These are phyloP conservation scores for Rhodotorula sphaerocarpa DNA, from an alignment of 768 basidiomycete genomes.

Conservation along the genomic window DNA sequence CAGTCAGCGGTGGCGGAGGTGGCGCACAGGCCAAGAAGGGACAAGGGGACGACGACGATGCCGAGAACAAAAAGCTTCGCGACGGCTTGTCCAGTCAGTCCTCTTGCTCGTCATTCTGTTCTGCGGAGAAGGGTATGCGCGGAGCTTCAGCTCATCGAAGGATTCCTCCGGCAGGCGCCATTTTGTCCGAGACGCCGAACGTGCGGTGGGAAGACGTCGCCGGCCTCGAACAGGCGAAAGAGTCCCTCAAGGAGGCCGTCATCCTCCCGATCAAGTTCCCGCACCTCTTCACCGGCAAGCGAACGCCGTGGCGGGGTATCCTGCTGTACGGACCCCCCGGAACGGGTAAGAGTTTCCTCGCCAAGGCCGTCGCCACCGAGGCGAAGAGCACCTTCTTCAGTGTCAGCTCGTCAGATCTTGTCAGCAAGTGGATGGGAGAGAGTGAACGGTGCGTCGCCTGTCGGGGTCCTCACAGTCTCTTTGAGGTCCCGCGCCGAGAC, in stretches of 20 bases:
- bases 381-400: slow-evolving; percentile 99
- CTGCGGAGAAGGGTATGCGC: too few species aligned
- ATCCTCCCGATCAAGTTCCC: slow-evolving; percentile 99
- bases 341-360: slow-evolving; percentile 91
- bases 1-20: slow-evolving; percentile 44
- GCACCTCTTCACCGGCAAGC: slow-evolving; percentile 94
- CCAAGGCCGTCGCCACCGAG: slow-evolving; percentile 97
- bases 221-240: slow-evolving; percentile 88
- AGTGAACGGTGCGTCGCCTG: slow-evolving; percentile 66
- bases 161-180: slow-evolving; percentile 52
- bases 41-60: slow-evolving; percentile 68
- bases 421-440: slow-evolving; percentile 99
- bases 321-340: slow-evolving; percentile 95
- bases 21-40: slow-evolving; percentile 38
- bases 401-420: slow-evolving; percentile 86
- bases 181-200: slow-evolving; percentile 86
- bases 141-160: background rate
- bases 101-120: too few species aligned
- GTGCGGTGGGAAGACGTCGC: slow-evolving; percentile 99
- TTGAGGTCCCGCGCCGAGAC: too few species aligned
- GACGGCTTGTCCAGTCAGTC: slow-evolving; percentile 61
- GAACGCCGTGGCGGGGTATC: slow-evolving; percentile 95
- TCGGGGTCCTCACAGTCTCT: too few species aligned
- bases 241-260: slow-evolving; percentile 92
- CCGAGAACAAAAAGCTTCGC: slow-evolving; percentile 93